These are phyloP conservation scores for Xylaria multiplex DNA, from an alignment of 2,329 filamentous ascomycete genomes.

Conservation along the genomic window DNA sequence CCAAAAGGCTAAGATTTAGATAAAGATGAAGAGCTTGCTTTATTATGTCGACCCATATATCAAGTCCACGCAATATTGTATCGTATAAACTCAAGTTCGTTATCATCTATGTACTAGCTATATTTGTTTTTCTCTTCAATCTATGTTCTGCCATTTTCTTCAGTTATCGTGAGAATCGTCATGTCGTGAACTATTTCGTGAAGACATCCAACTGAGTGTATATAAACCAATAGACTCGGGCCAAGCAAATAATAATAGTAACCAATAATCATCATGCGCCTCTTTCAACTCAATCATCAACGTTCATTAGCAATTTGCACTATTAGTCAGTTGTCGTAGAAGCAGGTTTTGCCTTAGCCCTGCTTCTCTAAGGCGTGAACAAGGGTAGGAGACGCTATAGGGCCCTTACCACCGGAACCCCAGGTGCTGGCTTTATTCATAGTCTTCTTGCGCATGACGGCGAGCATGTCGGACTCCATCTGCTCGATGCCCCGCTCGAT, in stretches of 20 bases:
- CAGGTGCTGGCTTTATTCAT: constrained; percentile 67
- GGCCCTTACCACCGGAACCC: constrained; percentile 50
- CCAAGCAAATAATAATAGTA: no score
- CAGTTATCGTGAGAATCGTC: constrained; percentile 26
- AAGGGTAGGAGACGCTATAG: not conserved
- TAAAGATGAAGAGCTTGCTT: not conserved
- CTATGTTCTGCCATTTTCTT: constrained; percentile 18
- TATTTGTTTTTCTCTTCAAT: constrained; percentile 10
- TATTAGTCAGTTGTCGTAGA: no score
- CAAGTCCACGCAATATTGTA: not conserved
- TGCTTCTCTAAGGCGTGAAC: constrained; percentile 28
- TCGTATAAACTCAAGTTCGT: not conserved
- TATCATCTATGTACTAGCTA: constrained; percentile 20
- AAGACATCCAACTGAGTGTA: constrained; percentile 1
- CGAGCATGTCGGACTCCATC: constrained; percentile 68
- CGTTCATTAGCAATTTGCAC: not conserved
- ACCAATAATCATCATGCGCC: not conserved
- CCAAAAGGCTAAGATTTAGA: constrained; percentile 51
- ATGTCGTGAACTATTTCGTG: constrained; percentile 19
- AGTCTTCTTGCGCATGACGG: constrained; percentile 64
- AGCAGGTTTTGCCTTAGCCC: constrained; percentile 3
- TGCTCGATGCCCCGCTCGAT: constrained; percentile 65
- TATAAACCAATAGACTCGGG: not conserved
- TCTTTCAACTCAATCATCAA: not conserved
- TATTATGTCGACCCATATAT: not conserved